Percentiles rank a stretch among this genome's conserved stretches.
Evolutionary conservation across 352 stramenopile species (phyloP).

Genomic region (Blastocystis sp.): DNA sequence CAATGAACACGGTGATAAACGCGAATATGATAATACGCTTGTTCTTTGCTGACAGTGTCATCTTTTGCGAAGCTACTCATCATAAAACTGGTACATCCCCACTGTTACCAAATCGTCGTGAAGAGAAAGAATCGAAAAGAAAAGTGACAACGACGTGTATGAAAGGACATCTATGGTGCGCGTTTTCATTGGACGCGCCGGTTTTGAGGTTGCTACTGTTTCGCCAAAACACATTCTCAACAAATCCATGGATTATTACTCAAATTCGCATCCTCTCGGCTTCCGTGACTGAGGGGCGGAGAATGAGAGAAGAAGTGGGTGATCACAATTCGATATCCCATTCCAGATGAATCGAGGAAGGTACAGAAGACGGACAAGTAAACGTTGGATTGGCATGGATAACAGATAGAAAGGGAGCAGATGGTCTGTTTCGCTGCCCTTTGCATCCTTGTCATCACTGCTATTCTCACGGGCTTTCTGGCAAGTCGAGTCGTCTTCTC

Average conservation of each 20-base stretch:
- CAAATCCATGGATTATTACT: too few species aligned
- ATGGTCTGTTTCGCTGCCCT: background rate
- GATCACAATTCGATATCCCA: too few species aligned
- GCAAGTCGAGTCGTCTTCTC: background rate
- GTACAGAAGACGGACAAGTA: background rate
- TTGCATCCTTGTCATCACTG: background rate
- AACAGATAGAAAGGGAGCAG: background rate
- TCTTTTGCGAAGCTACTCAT: background rate
- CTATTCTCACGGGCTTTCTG: background rate
- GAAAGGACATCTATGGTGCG: background rate
- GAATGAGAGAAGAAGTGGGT: too few species aligned
- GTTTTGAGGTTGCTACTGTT: background rate
- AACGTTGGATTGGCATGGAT: background rate
- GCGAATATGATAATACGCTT: conserved; percentile 43
- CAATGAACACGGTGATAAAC: conserved; percentile 64
- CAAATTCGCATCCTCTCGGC: too few species aligned
- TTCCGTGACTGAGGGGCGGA: too few species aligned
- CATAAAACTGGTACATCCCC: background rate
- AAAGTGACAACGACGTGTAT: background rate
- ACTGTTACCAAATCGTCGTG: background rate
- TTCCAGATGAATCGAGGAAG: background rate
- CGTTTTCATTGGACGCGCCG: background rate
- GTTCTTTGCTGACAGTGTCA: background rate
- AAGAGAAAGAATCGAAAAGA: background rate
- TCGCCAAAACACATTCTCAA: too few species aligned